Evolutionary conservation across 148 eudicot genomes (phyloP).

Genomic region (Heliosperma pusillum): DNA sequence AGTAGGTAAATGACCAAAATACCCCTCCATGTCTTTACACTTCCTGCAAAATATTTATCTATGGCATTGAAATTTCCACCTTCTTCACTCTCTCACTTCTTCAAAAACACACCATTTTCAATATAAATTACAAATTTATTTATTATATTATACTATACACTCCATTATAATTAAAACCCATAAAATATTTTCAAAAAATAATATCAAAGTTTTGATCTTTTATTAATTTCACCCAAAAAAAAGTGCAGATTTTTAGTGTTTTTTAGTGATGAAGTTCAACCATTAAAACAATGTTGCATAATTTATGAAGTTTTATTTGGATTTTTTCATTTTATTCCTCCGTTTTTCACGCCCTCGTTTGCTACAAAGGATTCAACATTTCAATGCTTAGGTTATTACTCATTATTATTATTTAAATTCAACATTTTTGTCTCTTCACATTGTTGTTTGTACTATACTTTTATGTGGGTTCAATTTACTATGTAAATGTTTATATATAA

Average conservation of each 20-base stretch:
- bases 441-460: slow-evolving; percentile 21
- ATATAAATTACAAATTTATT: too few species aligned
- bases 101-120: slow-evolving; percentile 18
- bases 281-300: slow-evolving; percentile 13
- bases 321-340: slow-evolving; percentile 24
- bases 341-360: slow-evolving; percentile 38
- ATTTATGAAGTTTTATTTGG: slow-evolving; percentile 28
- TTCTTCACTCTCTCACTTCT: background rate
- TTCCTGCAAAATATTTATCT: slow-evolving; percentile 9
- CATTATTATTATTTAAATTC: slow-evolving; percentile 17
- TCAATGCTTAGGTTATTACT: slow-evolving; percentile 37
- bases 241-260: slow-evolving; percentile 28
- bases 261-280: slow-evolving; percentile 15
- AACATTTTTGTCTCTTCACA: slow-evolving; percentile 32
- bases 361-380: slow-evolving; percentile 33
- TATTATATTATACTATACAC: background rate
- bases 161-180: background rate
- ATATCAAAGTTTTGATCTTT: background rate
- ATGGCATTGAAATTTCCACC: slow-evolving; percentile 12
- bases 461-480: slow-evolving; percentile 32
- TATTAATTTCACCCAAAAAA: background rate
- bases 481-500: slow-evolving; percentile 1
- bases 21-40: slow-evolving; percentile 18
- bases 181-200: slow-evolving; percentile 1
- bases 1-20: slow-evolving; percentile 15